Percentiles rank a stretch among this genome's conserved stretches.
These are phyloP conservation scores for Annulohypoxylon nitens DNA, from an alignment of 495 filamentous ascomycete species.

Conservation along the genomic window DNA sequence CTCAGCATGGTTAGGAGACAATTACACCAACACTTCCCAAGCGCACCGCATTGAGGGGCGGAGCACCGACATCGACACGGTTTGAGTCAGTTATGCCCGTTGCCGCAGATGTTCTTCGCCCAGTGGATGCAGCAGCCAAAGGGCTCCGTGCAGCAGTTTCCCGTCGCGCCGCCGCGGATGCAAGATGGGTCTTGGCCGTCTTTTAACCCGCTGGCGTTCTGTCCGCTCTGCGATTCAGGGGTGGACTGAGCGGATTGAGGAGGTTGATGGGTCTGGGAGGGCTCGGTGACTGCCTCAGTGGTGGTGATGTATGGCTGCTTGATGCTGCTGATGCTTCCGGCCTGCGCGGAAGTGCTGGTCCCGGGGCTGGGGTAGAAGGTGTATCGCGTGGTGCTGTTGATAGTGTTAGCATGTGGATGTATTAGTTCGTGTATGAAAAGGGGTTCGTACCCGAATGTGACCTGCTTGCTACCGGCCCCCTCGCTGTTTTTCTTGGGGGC, in stretches of 20 bases:
- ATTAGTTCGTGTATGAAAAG: not conserved
- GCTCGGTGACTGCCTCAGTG: not conserved
- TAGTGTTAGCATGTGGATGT: not conserved
- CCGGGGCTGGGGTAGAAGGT: not conserved
- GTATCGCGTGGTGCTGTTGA: not conserved
- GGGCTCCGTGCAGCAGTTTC: constrained; percentile 28
- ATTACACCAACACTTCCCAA: not conserved
- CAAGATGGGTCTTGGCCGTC: not conserved
- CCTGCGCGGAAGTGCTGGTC: not conserved
- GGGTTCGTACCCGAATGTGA: constrained; percentile 1
- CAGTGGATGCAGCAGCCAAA: constrained; percentile 27
- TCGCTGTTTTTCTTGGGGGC: not conserved
- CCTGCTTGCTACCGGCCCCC: not conserved
- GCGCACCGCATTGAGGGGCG: not conserved
- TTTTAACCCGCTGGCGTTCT: not conserved
- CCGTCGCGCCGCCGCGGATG: constrained; percentile 24
- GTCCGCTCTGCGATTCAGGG: too few species aligned
- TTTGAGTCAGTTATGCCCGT: not conserved
- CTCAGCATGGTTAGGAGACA: too few species aligned
- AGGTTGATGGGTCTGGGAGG: not conserved
- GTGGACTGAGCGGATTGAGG: not conserved
- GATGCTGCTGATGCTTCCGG: not conserved
- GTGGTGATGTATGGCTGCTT: not conserved
- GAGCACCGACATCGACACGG: not conserved
- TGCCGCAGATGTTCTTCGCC: constrained; percentile 22